Evolutionary conservation across 2,329 filamentous ascomycete species (phyloP).

Genomic region (Dactylellina cionopaga): DNA sequence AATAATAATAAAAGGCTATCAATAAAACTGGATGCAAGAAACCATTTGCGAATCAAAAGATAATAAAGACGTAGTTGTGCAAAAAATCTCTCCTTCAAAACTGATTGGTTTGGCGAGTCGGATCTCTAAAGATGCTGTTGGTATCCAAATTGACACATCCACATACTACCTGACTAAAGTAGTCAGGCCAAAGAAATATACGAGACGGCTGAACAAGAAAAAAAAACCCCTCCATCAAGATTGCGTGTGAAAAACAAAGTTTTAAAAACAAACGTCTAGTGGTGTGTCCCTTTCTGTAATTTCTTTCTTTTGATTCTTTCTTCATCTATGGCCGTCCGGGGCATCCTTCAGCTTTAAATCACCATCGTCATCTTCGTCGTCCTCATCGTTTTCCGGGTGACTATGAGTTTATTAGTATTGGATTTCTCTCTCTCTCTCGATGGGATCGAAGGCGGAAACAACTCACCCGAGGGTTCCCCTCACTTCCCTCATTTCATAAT

Average conservation of each 20-base stretch:
- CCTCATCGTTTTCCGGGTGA: slow-evolving; percentile 38
- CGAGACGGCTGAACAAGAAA: not conserved
- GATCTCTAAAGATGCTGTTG: slow-evolving; percentile 1
- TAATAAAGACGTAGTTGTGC: not conserved
- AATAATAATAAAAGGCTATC: too few species aligned
- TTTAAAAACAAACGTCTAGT: not conserved
- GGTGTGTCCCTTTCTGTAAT: not conserved
- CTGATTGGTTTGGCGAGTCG: not conserved
- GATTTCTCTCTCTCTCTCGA: not conserved
- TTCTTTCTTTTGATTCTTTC: not conserved
- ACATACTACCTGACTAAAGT: not conserved
- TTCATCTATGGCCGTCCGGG: slow-evolving; percentile 11
- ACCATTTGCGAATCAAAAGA: too few species aligned
- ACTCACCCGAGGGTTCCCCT: slow-evolving; percentile 81
- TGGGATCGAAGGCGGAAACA: not conserved
- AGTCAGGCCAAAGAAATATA: not conserved
- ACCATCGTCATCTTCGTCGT: slow-evolving; percentile 47
- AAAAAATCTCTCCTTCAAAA: not conserved
- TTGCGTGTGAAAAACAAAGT: not conserved
- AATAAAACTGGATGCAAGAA: too few species aligned
- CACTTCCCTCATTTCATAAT: slow-evolving; percentile 98
- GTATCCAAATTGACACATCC: slow-evolving; percentile 12
- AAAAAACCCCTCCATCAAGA: not conserved
- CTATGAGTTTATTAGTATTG: not conserved
- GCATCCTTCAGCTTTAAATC: slow-evolving; percentile 45